Base-by-base conservation (phyloP, 2,329 filamentous ascomycete species). In the Clonostachys rhizophaga region DNA sequence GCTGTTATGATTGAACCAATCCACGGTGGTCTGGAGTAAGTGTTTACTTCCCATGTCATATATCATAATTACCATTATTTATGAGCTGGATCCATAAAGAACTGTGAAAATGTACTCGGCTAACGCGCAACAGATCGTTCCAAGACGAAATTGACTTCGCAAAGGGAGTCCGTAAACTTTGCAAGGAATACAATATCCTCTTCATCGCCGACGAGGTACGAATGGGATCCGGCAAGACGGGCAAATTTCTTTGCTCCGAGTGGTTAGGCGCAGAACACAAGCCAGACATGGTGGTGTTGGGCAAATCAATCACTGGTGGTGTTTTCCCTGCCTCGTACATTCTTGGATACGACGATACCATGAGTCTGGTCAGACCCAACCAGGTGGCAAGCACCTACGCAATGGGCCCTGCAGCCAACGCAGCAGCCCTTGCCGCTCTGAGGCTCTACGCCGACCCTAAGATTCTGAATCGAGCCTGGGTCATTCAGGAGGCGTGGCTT, bases 161-260 rank as follows among this genome's bases (percentile, higher is more conserved):
- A 36, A 11, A n/a, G 11, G 35, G 35, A 11, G 35, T 36, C 35
- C n/a, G n/a, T n/a, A n/a, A 36, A 11, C 35, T 36, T n/a, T 36
- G 35, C 35, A 11, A n/a, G 11, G 35, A 36, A n/a, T 36, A 36
- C 47, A 53, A 52, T 5, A 44, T 53, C 14, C 49, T 54, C 30
- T 59, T 57, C 45, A 54, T 58, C 33, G 52, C 53, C 8, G 56
- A 58, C 33, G 56, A 59, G 42, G 50, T 58, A 12, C 55, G 53
- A 20, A 48, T 49, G 44, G 57, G 57, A 8, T 43, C 47, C n/a
- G 50, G 50, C 34, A 54, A 55, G 48, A 56, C 57, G 8, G 57
- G 55, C 40, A 55, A 54, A 44, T 52, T 55, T 37, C 48, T 58
- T 8, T 47, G 50, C 48, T 44, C 40, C n/a, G 47, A 57, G 37